Evolutionary conservation across 148 eudicot genomes (phyloP).

Genomic region (Suaeda aralocaspica): DNA sequence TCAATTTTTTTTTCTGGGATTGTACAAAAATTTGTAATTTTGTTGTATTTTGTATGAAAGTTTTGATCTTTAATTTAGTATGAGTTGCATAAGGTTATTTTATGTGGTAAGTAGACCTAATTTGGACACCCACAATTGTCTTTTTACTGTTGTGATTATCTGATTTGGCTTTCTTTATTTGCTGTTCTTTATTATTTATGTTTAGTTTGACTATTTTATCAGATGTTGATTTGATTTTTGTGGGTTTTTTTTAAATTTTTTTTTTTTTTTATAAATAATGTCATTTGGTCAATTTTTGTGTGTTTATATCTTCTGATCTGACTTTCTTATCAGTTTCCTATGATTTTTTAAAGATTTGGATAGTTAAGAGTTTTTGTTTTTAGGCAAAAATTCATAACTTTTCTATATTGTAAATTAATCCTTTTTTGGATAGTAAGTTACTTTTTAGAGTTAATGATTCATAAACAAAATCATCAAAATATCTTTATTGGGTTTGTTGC

Average conservation of each 20-base stretch:
- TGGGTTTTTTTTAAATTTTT: neutral
- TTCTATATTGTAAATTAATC: neutral
- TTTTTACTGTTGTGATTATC: conserved; percentile 8
- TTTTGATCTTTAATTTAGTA: neutral
- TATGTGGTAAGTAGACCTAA: conserved; percentile 27
- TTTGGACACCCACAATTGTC: neutral
- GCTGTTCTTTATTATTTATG: too few relatives aligned
- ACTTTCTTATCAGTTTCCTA: conserved; percentile 6
- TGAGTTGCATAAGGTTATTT: conserved; percentile 10
- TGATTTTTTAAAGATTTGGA: neutral
- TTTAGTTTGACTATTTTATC: conserved; percentile 19
- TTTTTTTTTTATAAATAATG: too few relatives aligned
- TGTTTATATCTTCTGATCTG: conserved; percentile 16
- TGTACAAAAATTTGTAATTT: conserved; percentile 11
- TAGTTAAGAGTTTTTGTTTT: conserved; percentile 1
- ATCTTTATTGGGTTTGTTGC: conserved; percentile 6
- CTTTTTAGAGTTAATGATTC: neutral
- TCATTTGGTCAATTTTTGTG: conserved; percentile 22
- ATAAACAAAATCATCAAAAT: neutral
- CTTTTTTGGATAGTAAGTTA: neutral
- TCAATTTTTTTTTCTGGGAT: conserved; percentile 16
- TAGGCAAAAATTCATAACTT: neutral
- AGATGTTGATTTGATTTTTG: conserved; percentile 12
- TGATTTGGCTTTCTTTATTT: conserved; percentile 13
- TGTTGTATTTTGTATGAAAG: conserved; percentile 9